Evolutionary conservation across 352 stramenopile species (phyloP), one percentile per base, ranked within the genome.

Genomic region (Phytophthora brassicae): DNA sequence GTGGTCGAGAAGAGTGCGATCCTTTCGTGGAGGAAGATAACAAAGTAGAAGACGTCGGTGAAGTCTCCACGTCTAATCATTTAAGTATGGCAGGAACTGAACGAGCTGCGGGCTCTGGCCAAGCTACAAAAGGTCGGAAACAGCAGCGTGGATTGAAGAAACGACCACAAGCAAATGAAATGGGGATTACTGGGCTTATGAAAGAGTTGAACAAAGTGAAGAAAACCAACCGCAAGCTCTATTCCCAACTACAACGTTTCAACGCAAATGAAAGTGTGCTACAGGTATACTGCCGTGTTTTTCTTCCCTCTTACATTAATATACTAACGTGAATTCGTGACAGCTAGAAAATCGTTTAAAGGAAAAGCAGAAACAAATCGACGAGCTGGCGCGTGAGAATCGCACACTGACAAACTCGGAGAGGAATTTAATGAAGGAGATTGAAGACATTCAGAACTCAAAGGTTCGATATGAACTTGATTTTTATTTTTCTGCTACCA

Each of bases 291-390:
- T 26, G 19, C 22, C 33, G 33, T 42, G n/a, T 42, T 42, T 6
- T 41, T 41, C 13, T n/a, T 41, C 2, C 8, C 16, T 4, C 33
- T 39, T n/a, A 17, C 13, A 9, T 7, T 16, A 31, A 4, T 31
- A 8, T 31, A 29, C 38, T 58, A 29, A 54, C 6, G 8, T 39
- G 6, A 16, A 56, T 22, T 55, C 8, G 6, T 28, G 46, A 7
- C 35, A 90, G 79, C 47, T 94, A 0, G 80, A 88, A 41, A 94
- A 91, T 62, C 75, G 73, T 31, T 68, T 69, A 4, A 81, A 84
- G 51, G 84, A 89, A 41, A 88, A 82, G 53, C 75, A 90, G 45
- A 69, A 75, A 13, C 68, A 73, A 23, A 80, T 92, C 22, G 77
- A 91, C 2, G 52, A 81, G n/a, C 49, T 94, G 1, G 24, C 56